Evolutionary conservation across 805 yeast species (phyloP), one percentile per base, ranked within the genome.

Genomic region (Metschnikowia sp.): DNA sequence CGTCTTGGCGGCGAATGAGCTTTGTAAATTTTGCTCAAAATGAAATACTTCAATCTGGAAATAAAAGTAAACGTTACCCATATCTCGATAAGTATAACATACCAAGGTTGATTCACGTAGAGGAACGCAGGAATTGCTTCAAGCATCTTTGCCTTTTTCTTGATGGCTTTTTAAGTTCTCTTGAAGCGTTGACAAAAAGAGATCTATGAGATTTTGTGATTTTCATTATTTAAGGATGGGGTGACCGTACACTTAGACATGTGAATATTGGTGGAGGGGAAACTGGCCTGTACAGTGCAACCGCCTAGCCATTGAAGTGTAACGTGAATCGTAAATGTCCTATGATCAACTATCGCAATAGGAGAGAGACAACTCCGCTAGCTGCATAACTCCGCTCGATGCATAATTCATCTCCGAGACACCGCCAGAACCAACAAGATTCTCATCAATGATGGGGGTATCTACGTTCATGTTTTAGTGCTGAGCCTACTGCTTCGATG

Each of bases 1-100:
- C 40, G 42, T 26, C 32, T 45, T 3, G 54, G 46, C 18, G 56
- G 48, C 12, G 43, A 39, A 10, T 39, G 12, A 2, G 54, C 56
- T 19, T 49, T 51, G 28, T 39, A 43, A 11, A 44, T 36, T 35
- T 41, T 40, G 34, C 49, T 19, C 8, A 51, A 40, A 18, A 39
- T 4, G 13, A 36, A 31, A 8, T 40, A 38, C 22, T 19, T 40
- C 10, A 43, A 11, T n/a, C 32, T 13, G 8, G 47, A 26, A 10
- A 32, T 31, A 10, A 41, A 3, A 11, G 8, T 36, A 12, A 19
- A 18, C 4, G 39, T 11, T 8, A 46, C 35, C 18, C 36, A 30
- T 15, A 31, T 40, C 42, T 44, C 55, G 6, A 50, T 10, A 10
- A 44, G 29, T 5, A 38, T 33, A 29, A 40, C 18, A 28, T 45